phyloP scores from a whole-genome alignment of 768 basidiomycete species.

The Macrolepiota albuminosa region DNA sequence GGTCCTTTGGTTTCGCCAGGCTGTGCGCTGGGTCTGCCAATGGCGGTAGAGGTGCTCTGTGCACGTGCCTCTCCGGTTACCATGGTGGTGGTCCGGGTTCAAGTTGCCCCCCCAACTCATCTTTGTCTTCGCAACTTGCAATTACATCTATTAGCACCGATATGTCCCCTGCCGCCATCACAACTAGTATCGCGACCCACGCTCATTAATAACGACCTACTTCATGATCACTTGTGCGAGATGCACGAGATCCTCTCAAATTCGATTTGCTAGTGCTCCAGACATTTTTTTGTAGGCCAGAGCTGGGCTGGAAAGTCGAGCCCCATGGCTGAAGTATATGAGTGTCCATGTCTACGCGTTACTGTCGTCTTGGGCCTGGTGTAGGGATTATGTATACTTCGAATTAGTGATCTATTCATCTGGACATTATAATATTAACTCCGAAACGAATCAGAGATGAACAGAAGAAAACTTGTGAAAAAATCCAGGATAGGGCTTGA shows the following conservation, averaged over 20 bases:
- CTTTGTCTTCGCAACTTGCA: neutral
- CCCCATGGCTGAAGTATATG: slow-evolving; percentile 42
- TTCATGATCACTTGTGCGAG: slow-evolving; percentile 82
- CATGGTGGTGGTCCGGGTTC: too few relatives aligned
- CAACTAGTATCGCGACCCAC: slow-evolving; percentile 75
- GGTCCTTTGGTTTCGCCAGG: too few relatives aligned
- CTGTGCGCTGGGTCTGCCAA: too few relatives aligned
- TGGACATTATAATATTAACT: neutral
- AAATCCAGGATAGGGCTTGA: neutral
- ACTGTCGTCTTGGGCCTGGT: slow-evolving; percentile 78
- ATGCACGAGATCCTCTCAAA: slow-evolving; percentile 75
- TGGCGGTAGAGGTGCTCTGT: too few relatives aligned
- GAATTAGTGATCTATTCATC: neutral
- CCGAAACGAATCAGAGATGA: neutral
- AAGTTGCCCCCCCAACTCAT: too few relatives aligned
- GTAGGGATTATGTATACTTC: slow-evolving; percentile 23
- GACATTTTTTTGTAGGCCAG: slow-evolving; percentile 78
- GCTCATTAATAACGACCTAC: slow-evolving; percentile 68
- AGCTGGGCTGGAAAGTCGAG: slow-evolving; percentile 92
- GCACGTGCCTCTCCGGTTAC: too few relatives aligned
- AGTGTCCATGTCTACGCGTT: slow-evolving; percentile 57
- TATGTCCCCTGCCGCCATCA: slow-evolving; percentile 42
- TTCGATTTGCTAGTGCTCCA: slow-evolving; percentile 80
- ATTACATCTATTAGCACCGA: slow-evolving; percentile 27
- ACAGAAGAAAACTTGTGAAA: neutral